Percentiles rank a stretch among this genome's conserved stretches.
phyloP scores from a whole-genome alignment of 1,284 basidiomycete species.

The Fereydounia khargensis region DNA sequence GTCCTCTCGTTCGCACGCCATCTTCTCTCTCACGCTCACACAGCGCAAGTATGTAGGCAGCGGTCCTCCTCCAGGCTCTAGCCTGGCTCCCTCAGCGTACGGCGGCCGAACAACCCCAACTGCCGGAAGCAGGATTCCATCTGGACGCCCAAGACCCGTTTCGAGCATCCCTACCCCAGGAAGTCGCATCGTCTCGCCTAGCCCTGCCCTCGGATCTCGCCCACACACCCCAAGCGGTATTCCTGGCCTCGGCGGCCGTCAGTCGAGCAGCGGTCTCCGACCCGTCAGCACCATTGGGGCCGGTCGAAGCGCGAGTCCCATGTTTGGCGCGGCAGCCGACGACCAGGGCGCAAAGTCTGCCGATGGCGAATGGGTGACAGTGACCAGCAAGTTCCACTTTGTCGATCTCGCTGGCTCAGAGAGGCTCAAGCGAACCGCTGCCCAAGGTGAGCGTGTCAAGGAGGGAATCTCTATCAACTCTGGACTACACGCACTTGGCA shows the following conservation, averaged over 20 bases:
- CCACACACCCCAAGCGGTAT: conserved; percentile 5
- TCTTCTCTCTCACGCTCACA: conserved; percentile 90
- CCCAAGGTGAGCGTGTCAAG: conserved; percentile 86
- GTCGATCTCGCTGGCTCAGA: conserved; percentile 97
- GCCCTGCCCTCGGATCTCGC: conserved; percentile 22
- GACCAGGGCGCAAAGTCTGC: not conserved
- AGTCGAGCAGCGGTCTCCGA: conserved; percentile 20
- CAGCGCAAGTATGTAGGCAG: conserved; percentile 58
- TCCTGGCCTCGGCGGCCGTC: conserved; percentile 16
- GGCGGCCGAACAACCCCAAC: conserved; percentile 17
- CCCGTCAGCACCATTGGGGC: conserved; percentile 17
- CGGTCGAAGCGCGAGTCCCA: not conserved
- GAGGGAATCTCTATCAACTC: conserved; percentile 86
- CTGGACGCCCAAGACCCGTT: conserved; percentile 13
- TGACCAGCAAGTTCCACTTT: conserved; percentile 96
- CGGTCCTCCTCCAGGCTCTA: conserved; percentile 32
- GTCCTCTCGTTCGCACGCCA: conserved; percentile 95
- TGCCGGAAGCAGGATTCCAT: conserved; percentile 1
- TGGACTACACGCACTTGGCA: conserved; percentile 90
- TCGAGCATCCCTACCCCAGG: conserved; percentile 6
- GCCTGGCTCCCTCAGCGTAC: not conserved
- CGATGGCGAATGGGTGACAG: conserved; percentile 67
- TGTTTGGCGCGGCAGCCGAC: not conserved
- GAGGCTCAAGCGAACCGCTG: conserved; percentile 62
- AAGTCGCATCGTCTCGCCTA: conserved; percentile 1